Conservation (phyloP, 805 yeast genomes). For the Barnettozyma pratensis region DNA sequence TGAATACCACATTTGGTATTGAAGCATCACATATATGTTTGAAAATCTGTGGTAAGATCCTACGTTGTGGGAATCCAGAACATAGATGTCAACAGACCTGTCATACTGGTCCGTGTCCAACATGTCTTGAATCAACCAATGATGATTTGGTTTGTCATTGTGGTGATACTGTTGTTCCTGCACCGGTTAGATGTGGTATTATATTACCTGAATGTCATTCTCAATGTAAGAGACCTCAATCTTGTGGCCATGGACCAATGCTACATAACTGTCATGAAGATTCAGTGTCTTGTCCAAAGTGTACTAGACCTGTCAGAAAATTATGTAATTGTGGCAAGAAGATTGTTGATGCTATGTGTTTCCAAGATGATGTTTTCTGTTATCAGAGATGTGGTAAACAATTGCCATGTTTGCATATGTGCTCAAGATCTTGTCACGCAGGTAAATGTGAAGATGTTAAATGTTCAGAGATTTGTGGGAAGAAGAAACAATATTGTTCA, state of each 20-base stretch:
- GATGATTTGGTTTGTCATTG: conserved; percentile 78
- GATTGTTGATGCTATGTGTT: conserved; percentile 59
- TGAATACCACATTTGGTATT: conserved; percentile 37
- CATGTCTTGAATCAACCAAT: conserved; percentile 75
- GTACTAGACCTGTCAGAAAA: conserved; percentile 57
- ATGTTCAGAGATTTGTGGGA: conserved; percentile 60
- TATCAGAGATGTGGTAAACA: conserved; percentile 53
- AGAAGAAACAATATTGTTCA: conserved; percentile 50
- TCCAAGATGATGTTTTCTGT: conserved; percentile 65
- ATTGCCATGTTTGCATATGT: conserved; percentile 45
- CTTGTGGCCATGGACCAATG: conserved; percentile 70
- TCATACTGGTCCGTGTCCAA: conserved; percentile 75
- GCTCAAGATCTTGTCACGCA: conserved; percentile 51
- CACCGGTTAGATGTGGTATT: conserved; percentile 85
- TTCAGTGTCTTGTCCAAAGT: conserved; percentile 62
- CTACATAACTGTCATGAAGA: conserved; percentile 75
- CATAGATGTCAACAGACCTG: conserved; percentile 70
- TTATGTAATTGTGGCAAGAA: conserved; percentile 58
- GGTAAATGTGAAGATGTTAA: conserved; percentile 46
- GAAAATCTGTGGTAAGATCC: conserved; percentile 52
- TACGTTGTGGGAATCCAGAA: conserved; percentile 51
- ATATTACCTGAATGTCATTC: conserved; percentile 56
- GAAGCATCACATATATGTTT: conserved; percentile 77
- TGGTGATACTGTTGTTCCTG: conserved; percentile 70
- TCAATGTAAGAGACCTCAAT: conserved; percentile 51